Evolutionary conservation across 768 basidiomycete genomes (phyloP), one percentile per base, ranked within the genome.

Genomic region (button mushroom (Agaricus bisporus)): DNA sequence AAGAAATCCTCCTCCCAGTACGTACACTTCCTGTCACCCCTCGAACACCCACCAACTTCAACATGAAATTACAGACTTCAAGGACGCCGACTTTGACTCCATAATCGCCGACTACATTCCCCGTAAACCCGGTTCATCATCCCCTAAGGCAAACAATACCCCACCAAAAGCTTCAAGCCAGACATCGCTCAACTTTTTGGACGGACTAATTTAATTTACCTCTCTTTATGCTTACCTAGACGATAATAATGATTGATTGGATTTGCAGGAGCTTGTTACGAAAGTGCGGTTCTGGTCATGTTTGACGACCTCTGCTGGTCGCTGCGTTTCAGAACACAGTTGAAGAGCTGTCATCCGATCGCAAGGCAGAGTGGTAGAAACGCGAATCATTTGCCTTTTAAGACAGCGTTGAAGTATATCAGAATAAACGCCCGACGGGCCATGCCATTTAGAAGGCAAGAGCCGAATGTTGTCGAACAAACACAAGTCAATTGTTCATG

Each of bases 81-180:
- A 69, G 54, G 62, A 71, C n/a, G 65, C 70, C 11, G 80, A 83
- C 54, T 91, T 91, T 59, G 84, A 91, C 63, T 83, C 86, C 5
- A 68, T 92, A 48, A 74, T 91, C 46, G 79, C 81, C 1, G 89
- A 90, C 66, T 91, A 91, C 63, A 70, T 83, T 20, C 83, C 82
- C 17, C 61, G 59, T 7, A 62, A 68, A 49, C 51, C 64, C 12
- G 46, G 59, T 20, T 2, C 32, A 11, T 39, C 57, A 9, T n/a
- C 60, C 3, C 26, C 64, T 17, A 41, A 61, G 10, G 41, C 55
- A 28, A 37, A 56, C 10, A 43, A 47, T 3, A 10, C 63, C 28
- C 20, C 60, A 18, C 32, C 63, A 17, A 61, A 63, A 58, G 63
- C 64, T 55, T 36, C 63, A 35, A 51, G 59, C 18, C 65, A 58